phyloP scores from a whole-genome alignment of 495 filamentous ascomycete species.

The Aspergillus leporis region DNA sequence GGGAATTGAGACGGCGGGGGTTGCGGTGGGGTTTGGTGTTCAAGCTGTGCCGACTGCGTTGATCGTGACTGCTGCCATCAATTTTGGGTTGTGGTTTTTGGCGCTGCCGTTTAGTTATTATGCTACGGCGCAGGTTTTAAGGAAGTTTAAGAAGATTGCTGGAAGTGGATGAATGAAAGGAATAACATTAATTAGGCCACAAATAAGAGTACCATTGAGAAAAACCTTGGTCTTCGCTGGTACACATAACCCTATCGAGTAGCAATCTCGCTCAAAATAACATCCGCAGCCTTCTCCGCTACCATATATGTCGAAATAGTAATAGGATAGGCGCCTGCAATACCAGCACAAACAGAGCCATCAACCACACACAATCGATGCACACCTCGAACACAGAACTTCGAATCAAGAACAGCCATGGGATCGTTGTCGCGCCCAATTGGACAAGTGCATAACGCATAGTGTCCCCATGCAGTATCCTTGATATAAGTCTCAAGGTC shows the following conservation, averaged over 20 bases:
- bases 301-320: slow-evolving; percentile 63
- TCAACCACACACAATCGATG: slow-evolving; percentile 60
- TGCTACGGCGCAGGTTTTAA: slow-evolving; percentile 40
- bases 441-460: slow-evolving; percentile 57
- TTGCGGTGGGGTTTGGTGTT: slow-evolving; percentile 43
- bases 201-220: background rate
- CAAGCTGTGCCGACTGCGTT: slow-evolving; percentile 44
- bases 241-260: slow-evolving; percentile 19
- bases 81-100: slow-evolving; percentile 41
- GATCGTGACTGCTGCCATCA: slow-evolving; percentile 44
- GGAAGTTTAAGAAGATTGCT: slow-evolving; percentile 24
- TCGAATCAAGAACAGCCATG: slow-evolving; percentile 59
- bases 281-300: slow-evolving; percentile 64
- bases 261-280: slow-evolving; percentile 40
- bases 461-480: slow-evolving; percentile 58
- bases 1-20: slow-evolving; percentile 43
- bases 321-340: slow-evolving; percentile 58
- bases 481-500: slow-evolving; percentile 51
- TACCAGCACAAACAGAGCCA: slow-evolving; percentile 56
- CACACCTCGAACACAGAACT: slow-evolving; percentile 57
- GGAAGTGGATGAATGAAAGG: background rate
- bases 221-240: background rate
- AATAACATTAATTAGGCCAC: too few species aligned
- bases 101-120: slow-evolving; percentile 46
- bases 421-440: slow-evolving; percentile 57